Evolutionary conservation across 2,329 filamentous ascomycete species (phyloP).

Genomic region (Alternaria panax): DNA sequence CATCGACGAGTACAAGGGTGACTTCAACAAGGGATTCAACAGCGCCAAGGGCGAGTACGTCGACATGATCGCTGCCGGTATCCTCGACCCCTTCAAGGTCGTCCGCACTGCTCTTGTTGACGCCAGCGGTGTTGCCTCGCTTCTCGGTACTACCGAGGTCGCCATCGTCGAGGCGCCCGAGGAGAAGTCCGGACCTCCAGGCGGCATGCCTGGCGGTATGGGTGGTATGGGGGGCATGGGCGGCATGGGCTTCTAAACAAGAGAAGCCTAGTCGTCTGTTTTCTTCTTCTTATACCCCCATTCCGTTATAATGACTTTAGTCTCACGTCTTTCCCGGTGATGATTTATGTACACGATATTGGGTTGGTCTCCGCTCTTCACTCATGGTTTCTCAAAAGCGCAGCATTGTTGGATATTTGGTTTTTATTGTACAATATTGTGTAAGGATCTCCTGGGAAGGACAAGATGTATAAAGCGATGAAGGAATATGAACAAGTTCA

Average conservation of each 20-base stretch:
- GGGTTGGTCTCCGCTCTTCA: slow-evolving; percentile 50
- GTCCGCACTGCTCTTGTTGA: slow-evolving; percentile 95
- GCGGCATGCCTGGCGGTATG: slow-evolving; percentile 67
- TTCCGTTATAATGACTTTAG: slow-evolving; percentile 46
- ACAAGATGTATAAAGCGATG: slow-evolving; percentile 42
- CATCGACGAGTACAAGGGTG: slow-evolving; percentile 85
- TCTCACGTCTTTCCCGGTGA: slow-evolving; percentile 41
- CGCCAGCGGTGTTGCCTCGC: slow-evolving; percentile 92
- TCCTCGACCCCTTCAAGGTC: slow-evolving; percentile 99
- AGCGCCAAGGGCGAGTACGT: slow-evolving; percentile 97
- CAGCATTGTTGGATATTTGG: slow-evolving; percentile 41
- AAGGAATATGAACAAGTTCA: slow-evolving; percentile 36
- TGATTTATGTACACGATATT: slow-evolving; percentile 46
- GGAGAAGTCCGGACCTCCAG: slow-evolving; percentile 72
- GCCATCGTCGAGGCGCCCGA: slow-evolving; percentile 96
- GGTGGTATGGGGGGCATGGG: slow-evolving; percentile 57
- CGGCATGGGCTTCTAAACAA: slow-evolving; percentile 68
- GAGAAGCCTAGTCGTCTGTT: slow-evolving; percentile 25
- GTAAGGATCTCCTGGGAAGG: slow-evolving; percentile 37
- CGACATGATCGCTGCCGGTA: slow-evolving; percentile 97
- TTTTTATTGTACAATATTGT: slow-evolving; percentile 48
- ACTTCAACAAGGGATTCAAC: slow-evolving; percentile 99
- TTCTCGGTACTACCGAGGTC: slow-evolving; percentile 97
- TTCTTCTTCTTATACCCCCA: slow-evolving; percentile 41
- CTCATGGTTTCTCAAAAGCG: slow-evolving; percentile 49